phyloP scores from a whole-genome alignment of 306 rosid species.

The Pachyrhizus erosus region DNA sequence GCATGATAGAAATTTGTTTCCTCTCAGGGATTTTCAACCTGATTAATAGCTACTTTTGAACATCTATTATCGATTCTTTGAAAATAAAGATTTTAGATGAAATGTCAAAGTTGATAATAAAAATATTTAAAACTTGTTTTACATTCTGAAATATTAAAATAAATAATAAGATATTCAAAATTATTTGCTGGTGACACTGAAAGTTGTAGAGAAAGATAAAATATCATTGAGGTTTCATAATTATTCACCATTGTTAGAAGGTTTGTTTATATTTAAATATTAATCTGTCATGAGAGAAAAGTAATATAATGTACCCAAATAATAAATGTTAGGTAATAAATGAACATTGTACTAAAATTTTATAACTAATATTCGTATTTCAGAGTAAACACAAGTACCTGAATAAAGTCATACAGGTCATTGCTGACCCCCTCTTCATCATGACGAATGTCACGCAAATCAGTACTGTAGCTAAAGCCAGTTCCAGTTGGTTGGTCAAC shows the following conservation, averaged over 20 bases:
- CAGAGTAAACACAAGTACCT: slow-evolving; percentile 53
- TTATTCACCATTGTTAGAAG: not conserved
- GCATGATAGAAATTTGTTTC: no score
- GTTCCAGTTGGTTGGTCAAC: slow-evolving; percentile 96
- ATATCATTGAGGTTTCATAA: not conserved
- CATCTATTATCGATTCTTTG: not conserved
- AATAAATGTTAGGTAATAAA: not conserved
- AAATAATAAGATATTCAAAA: not conserved
- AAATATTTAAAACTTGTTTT: not conserved
- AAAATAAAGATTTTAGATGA: not conserved
- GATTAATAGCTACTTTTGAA: not conserved
- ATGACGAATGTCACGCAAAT: slow-evolving; percentile 76
- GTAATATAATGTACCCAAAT: not conserved
- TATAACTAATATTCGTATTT: not conserved
- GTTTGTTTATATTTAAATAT: not conserved
- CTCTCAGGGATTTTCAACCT: not conserved
- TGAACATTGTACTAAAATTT: slow-evolving; percentile 13
- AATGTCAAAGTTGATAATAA: not conserved
- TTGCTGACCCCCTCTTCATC: slow-evolving; percentile 81
- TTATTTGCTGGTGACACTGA: not conserved
- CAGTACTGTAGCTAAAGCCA: slow-evolving; percentile 84
- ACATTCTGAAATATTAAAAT: not conserved
- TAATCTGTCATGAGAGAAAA: not conserved
- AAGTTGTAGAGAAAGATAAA: not conserved
- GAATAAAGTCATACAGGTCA: slow-evolving; percentile 88